Conservation (phyloP, 176 grass and related monocot species). For the Bothriochloa decipiens region DNA sequence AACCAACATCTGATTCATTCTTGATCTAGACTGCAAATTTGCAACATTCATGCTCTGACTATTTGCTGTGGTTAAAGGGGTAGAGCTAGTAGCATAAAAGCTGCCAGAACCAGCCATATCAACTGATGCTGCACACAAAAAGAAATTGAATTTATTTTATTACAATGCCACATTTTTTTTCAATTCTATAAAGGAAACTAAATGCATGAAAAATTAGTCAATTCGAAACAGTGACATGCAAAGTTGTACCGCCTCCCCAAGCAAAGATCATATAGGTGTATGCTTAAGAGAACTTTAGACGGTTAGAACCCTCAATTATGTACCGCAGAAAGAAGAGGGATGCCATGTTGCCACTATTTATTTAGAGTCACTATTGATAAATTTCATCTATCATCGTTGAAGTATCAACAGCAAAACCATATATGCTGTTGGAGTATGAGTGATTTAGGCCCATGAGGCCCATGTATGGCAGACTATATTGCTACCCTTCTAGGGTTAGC, state of each 20-base stretch:
- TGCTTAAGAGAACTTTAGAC: conserved; percentile 25
- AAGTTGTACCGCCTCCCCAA: background rate
- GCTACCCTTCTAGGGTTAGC: no score
- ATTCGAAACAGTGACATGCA: background rate
- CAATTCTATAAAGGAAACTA: background rate
- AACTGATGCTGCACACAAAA: conserved; percentile 50
- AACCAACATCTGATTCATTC: conserved; percentile 61
- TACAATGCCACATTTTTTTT: background rate
- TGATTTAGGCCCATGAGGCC: no score
- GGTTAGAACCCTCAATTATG: background rate
- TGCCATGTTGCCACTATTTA: background rate
- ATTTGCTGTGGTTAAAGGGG: conserved; percentile 62
- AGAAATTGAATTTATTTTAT: conserved; percentile 25
- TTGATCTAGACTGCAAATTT: conserved; percentile 74
- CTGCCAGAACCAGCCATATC: conserved; percentile 66
- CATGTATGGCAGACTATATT: no score
- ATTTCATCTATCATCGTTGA: background rate
- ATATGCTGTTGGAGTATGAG: no score
- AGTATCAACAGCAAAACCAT: conserved; percentile 7
- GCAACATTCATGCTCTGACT: conserved; percentile 64
- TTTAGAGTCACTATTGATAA: conserved; percentile 8
- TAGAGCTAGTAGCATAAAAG: conserved; percentile 67
- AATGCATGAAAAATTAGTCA: conserved; percentile 1
- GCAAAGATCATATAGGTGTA: conserved; percentile 7
- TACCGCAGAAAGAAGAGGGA: conserved; percentile 5